A percentile compares a stretch with the other conserved stretches of the same genome.
Conservation (phyloP, 331 rosid genomes). For the Malus hybrid region DNA sequence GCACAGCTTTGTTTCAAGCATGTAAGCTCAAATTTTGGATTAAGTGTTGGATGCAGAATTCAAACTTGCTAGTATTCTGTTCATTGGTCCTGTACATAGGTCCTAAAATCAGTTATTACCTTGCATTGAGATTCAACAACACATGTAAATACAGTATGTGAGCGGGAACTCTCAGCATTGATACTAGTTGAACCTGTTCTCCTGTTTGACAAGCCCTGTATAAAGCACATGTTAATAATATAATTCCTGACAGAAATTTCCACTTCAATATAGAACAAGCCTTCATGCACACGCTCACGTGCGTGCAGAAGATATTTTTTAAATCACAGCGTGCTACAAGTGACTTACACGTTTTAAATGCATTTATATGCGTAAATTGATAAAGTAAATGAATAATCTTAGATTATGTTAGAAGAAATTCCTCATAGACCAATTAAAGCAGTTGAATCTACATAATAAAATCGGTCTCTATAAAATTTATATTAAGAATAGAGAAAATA, state of each 20-base stretch:
- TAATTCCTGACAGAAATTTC: neutral
- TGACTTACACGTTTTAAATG: no score
- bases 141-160: constrained; percentile 96
- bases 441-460: no score
- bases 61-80: neutral
- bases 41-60: neutral
- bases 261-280: no score
- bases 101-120: constrained; percentile 33
- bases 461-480: no score
- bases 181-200: constrained; percentile 93
- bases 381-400: no score
- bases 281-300: no score
- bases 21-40: neutral
- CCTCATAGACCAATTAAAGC: no score
- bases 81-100: neutral
- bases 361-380: no score
- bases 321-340: no score
- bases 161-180: constrained; percentile 97
- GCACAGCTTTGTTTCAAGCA: neutral
- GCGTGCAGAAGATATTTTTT: no score
- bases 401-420: no score
- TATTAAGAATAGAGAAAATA: no score
- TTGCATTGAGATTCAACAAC: constrained; percentile 93
- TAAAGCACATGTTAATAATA: neutral
- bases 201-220: constrained; percentile 92